Percentiles rank a stretch among this genome's conserved stretches.
These are phyloP conservation scores for Sisymbrium irio DNA, from an alignment of 345 rosid species.

Conservation along the genomic window DNA sequence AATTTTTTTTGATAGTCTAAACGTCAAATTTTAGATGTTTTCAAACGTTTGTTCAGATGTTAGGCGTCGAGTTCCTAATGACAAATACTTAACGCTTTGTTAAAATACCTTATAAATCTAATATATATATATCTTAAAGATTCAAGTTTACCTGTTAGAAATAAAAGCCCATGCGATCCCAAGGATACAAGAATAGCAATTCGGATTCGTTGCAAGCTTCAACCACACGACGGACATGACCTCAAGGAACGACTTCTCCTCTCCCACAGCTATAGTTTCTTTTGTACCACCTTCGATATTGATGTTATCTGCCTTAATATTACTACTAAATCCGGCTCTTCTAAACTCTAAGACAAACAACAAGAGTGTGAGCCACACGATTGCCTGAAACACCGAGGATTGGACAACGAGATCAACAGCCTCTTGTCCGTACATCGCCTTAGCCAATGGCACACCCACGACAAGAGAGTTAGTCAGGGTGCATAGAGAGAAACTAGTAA, in stretches of 20 bases:
- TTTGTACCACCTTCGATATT: constrained; percentile 7
- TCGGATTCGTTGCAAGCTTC: constrained; percentile 67
- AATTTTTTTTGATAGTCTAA: neutral
- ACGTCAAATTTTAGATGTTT: neutral
- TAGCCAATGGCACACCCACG: constrained; percentile 67
- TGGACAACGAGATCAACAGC: constrained; percentile 84
- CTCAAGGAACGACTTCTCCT: constrained; percentile 39
- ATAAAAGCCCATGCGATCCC: constrained; percentile 75
- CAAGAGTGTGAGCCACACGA: constrained; percentile 72
- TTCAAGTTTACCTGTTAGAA: constrained; percentile 50
- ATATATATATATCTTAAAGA: neutral
- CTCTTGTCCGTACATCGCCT: constrained; percentile 69
- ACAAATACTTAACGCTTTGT: neutral
- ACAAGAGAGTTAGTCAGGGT: constrained; percentile 68
- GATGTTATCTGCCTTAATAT: constrained; percentile 17
- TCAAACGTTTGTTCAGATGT: neutral
- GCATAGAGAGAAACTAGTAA: constrained; percentile 69
- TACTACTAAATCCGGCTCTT: constrained; percentile 25
- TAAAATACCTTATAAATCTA: neutral
- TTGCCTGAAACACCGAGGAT: constrained; percentile 57
- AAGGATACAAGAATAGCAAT: constrained; percentile 63
- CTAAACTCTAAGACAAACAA: constrained; percentile 70
- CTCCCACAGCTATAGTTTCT: constrained; percentile 14
- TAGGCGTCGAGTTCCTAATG: neutral
- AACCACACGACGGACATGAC: constrained; percentile 54